Base-by-base conservation (phyloP, 805 yeast genomes). In the Lachancea sp. region DNA sequence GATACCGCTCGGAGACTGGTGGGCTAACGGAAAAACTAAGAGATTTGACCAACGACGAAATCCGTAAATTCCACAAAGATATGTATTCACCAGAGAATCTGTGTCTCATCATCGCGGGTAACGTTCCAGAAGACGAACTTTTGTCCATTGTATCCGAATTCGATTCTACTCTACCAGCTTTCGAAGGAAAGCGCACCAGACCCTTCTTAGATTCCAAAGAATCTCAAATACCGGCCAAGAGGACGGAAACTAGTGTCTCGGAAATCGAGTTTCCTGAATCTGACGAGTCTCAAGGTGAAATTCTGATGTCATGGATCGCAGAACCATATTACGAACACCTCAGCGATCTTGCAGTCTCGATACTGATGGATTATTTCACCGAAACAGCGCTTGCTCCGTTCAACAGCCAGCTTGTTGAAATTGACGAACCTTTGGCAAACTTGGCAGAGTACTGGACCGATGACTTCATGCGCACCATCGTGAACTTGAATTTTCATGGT, bases 1-100 rank as follows among this genome's bases (percentile, higher is more conserved):
- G 96, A 2, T 93, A 91, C 61, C 78, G 89, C 10, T 81, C 93
- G 8, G 97, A 93, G 60, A 91, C 98, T 8, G 99, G 99, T 42
- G 99, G 99, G 0, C 66, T 88, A 39, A 78, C 88, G 64, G 72
- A 75, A 25, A 87, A 88, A 47, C 73, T 93, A 52, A 77, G 97
- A 49, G 72, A 71, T 2, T 71, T 93, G 55, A 75, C 85, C 1
- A 82, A 80, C 52, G 84, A 81, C 1, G 81, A 82, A 37, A 91
- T 93, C 53, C 75, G 82, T 53, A 66, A 79, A 18, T 93, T 87
- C 58, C 98, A 93, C 63, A 66, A 71, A 25, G 63, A 69, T 13
- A 67, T 77, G 57, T 93, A 93, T 65, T 74, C 90, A 38, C 86
- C 96, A 1, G 88, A 85, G 49, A 93, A 93, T 56, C 68, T 89